Evolutionary conservation across 768 basidiomycete species (phyloP).

Genomic region (Rhodotorula diobovata): DNA sequence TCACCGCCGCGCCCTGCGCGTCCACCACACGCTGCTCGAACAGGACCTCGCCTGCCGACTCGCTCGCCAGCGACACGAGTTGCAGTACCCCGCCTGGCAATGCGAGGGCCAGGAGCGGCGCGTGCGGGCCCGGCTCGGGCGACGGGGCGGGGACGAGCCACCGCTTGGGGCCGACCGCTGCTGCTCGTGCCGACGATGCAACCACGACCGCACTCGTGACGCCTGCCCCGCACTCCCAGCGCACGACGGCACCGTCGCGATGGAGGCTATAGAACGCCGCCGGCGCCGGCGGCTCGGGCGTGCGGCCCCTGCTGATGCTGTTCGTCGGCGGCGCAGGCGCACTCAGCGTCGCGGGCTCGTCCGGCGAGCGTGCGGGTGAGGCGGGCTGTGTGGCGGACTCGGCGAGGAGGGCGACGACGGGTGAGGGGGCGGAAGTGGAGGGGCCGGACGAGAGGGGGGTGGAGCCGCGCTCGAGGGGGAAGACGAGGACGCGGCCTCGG

Average conservation of each 20-base stretch:
- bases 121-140: neutral
- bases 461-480: slow-evolving; percentile 51
- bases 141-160: neutral
- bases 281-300: neutral
- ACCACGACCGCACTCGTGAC: neutral
- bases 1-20: neutral
- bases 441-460: slow-evolving; percentile 18
- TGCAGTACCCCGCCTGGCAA: neutral
- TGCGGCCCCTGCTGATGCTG: slow-evolving; percentile 1
- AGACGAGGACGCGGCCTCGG: slow-evolving; percentile 62
- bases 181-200: too few relatives aligned
- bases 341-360: slow-evolving; percentile 29
- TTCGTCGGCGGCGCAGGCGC: slow-evolving; percentile 37
- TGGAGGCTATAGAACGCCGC: slow-evolving; percentile 51
- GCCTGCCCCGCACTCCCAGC: slow-evolving; percentile 53
- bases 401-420: slow-evolving; percentile 1
- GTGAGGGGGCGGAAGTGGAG: neutral
- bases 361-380: slow-evolving; percentile 11
- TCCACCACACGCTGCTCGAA: neutral
- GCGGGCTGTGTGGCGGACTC: neutral
- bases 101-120: slow-evolving; percentile 5
- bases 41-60: neutral
- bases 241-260: slow-evolving; percentile 58
- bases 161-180: slow-evolving; percentile 14
- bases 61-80: neutral